These are phyloP conservation scores for Quercus robur DNA, from an alignment of 306 rosid genomes.

Conservation along the genomic window DNA sequence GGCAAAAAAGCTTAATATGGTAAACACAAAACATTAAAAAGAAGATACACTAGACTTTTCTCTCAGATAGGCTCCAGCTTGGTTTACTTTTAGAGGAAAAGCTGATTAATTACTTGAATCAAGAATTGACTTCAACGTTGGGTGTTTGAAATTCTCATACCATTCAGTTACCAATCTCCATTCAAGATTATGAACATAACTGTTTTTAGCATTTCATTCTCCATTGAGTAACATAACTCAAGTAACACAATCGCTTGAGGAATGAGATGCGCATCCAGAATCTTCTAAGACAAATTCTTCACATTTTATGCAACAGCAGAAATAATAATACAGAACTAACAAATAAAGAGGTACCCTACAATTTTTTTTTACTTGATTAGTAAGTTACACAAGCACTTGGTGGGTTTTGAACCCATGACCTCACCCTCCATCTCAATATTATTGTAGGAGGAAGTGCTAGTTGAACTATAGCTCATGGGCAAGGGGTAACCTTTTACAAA, in stretches of 20 bases:
- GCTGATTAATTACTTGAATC: neutral
- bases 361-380: too few relatives aligned
- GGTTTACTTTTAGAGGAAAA: neutral
- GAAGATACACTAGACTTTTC: neutral
- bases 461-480: too few relatives aligned
- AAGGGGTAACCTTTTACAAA: neutral
- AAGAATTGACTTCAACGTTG: neutral
- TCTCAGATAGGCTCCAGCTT: neutral
- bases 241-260: neutral
- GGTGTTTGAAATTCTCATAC: neutral
- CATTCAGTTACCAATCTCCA: neutral
- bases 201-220: neutral
- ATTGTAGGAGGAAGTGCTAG: too few relatives aligned
- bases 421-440: too few relatives aligned
- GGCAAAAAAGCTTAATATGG: conserved; percentile 2
- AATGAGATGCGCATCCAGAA: neutral
- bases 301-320: neutral
- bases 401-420: too few relatives aligned
- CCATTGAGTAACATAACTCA: neutral
- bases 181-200: neutral
- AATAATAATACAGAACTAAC: neutral
- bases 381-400: too few relatives aligned
- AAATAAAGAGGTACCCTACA: neutral
- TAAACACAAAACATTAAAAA: neutral
- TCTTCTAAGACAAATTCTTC: neutral